Base-by-base conservation (phyloP, 306 rosid genomes). In the Prunus salicina region DNA sequence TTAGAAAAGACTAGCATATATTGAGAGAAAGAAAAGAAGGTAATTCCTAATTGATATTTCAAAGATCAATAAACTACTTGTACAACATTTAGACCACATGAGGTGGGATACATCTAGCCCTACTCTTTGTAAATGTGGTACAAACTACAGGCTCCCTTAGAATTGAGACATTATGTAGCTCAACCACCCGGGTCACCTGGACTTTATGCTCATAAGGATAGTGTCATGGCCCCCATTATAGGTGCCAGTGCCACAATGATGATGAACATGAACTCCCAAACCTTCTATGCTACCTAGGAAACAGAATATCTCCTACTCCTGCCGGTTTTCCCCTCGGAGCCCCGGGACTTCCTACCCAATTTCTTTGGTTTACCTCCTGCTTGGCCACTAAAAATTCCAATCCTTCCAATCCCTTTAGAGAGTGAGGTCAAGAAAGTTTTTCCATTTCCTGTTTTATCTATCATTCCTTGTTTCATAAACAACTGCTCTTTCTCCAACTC, bases 401-500 rank as follows among this genome's bases (percentile, higher is more conserved):
- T 93, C 82, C 88, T 85, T 41, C 91, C 96, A 18, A 91, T 93
- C 8, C 98, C 96, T 69, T 87, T 93, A 1, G 98, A 91, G 19
- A 93, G 78, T 24, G 96, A 89, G 53, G 96, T 91, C 45, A 93
- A 75, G 80, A 93, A 88, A 9, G 96, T 91, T 64, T 81, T 89
- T 69, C 93, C 93, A 73, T 88, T 84, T 60, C 88, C 93, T 38
- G 81, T 81, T 76, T 88, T 91, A 49, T 80, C 90, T 73, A 89
- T 80, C 91, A 93, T 89, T 24, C 96, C 98, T 77, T 91, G 91
- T 81, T 90, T 93, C 96, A 93, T 93, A 57, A 68, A 82, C 80
- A 81, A 72, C 58, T 93, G 98, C 67, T 91, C 97, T 78, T 91
- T 93, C 93, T 93, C 97, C 87, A 93, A 82, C 85, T 93, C 97